phyloP scores from a whole-genome alignment of 2,329 filamentous ascomycete genomes.

The Exophiala phaeomuriformis region DNA sequence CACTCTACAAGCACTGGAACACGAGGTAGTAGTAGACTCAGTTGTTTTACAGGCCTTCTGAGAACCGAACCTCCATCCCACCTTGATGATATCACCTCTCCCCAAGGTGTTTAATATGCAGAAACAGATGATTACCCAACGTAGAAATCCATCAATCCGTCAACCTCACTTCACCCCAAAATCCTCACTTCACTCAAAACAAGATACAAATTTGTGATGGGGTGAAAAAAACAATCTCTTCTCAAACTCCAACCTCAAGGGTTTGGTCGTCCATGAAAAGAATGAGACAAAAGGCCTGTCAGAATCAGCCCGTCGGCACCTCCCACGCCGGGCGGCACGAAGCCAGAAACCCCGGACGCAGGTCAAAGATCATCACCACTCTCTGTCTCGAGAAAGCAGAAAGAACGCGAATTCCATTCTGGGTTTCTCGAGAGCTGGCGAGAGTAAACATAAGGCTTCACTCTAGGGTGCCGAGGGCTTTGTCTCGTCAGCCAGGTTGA shows the following conservation, averaged over 20 bases:
- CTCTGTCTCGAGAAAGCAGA: constrained; percentile 58
- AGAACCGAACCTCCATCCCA: no score
- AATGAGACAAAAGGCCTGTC: constrained; percentile 22
- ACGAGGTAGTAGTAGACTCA: no score
- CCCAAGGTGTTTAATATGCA: no score
- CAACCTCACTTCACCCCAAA: no score
- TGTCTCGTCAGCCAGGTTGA: constrained; percentile 88
- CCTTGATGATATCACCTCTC: no score
- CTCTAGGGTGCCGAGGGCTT: constrained; percentile 85
- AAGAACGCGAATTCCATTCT: constrained; percentile 19
- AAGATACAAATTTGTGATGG: no score
- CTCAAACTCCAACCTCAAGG: constrained; percentile 26
- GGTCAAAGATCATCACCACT: constrained; percentile 94
- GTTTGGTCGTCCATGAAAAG: constrained; percentile 27
- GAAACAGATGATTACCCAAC: no score
- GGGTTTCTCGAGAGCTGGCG: constrained; percentile 30
- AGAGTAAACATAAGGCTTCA: constrained; percentile 59
- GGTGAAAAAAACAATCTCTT: constrained; percentile 12
- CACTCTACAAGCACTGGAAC: no score
- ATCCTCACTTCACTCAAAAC: no score
- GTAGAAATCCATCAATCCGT: no score
- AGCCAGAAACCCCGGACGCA: constrained; percentile 25
- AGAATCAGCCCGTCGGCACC: constrained; percentile 29
- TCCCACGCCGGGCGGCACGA: constrained; percentile 27
- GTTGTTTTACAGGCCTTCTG: no score